Percentiles rank a stretch among this genome's conserved stretches.
Evolutionary conservation across 805 yeast species (phyloP).

Genomic region (Ascoidea rubescens): DNA sequence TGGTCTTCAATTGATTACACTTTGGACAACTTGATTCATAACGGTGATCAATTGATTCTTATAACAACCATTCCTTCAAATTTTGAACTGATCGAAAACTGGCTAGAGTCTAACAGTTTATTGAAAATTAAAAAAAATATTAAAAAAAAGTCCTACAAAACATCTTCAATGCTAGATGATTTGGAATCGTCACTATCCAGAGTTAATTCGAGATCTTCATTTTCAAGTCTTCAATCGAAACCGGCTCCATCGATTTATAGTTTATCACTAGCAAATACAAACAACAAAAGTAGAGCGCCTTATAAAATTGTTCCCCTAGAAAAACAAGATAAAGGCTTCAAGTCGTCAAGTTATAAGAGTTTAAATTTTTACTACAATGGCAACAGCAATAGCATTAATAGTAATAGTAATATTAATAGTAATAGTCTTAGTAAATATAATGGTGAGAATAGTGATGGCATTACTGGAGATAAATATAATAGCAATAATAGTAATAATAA

Average conservation of each 20-base stretch:
- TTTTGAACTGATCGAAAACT: conserved; percentile 2
- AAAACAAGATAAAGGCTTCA: not conserved
- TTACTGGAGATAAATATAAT: too few species aligned
- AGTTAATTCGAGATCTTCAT: not conserved
- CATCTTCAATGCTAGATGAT: conserved; percentile 10
- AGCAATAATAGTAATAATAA: not conserved
- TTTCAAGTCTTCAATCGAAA: not conserved
- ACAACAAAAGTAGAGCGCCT: not conserved
- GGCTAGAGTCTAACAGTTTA: not conserved
- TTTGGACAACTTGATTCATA: conserved; percentile 34
- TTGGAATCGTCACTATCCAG: not conserved
- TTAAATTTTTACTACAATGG: too few species aligned
- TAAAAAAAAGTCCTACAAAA: conserved; percentile 5
- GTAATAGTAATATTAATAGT: too few species aligned
- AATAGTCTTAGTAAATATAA: too few species aligned
- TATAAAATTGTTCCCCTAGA: not conserved
- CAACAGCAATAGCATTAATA: too few species aligned
- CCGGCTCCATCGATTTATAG: not conserved
- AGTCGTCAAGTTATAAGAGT: too few species aligned
- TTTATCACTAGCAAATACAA: not conserved
- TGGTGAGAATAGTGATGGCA: not conserved
- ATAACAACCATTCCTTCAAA: conserved; percentile 33
- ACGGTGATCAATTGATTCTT: conserved; percentile 56
- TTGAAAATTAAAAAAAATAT: not conserved
- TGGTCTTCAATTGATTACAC: conserved; percentile 73